These are phyloP conservation scores for Fraxinus sp. DNA, from an alignment of 305 asterid genomes.

Conservation along the genomic window DNA sequence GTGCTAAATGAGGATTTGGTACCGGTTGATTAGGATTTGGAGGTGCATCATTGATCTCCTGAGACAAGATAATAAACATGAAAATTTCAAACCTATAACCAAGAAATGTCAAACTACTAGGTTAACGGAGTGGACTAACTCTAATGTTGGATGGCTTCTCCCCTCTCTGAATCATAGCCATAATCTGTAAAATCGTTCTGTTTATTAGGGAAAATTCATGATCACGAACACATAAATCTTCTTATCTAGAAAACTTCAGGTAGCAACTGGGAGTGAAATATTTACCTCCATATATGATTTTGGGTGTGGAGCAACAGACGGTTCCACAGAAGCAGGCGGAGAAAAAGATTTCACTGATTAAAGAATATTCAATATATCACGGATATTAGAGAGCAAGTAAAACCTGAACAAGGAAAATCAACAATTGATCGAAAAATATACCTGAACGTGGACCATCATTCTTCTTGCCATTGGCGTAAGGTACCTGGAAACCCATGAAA, in stretches of 20 bases:
- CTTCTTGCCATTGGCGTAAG: conserved; percentile 67
- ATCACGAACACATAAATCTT: background rate
- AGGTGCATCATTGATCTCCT: conserved; percentile 92
- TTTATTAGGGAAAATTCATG: background rate
- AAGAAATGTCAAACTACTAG: background rate
- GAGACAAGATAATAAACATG: conserved; percentile 26
- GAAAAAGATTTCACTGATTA: conserved; percentile 69
- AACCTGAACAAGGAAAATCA: conserved; percentile 1
- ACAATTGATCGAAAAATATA: conserved; percentile 25
- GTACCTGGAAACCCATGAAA: conserved; percentile 53
- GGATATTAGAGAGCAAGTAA: conserved; percentile 3
- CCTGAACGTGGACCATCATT: conserved; percentile 64
- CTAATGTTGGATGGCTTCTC: conserved; percentile 87
- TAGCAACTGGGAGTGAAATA: conserved; percentile 8
- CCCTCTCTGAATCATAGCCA: conserved; percentile 93
- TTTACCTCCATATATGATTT: conserved; percentile 86
- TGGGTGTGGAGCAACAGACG: conserved; percentile 76
- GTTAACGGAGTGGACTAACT: conserved; percentile 42
- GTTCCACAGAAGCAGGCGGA: conserved; percentile 67
- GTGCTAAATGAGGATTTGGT: conserved; percentile 63
- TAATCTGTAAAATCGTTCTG: conserved; percentile 47
- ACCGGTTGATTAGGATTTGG: conserved; percentile 92
- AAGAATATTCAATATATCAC: conserved; percentile 16
- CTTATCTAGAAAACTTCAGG: background rate
- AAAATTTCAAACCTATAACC: conserved; percentile 9